A percentile compares a stretch with the other conserved stretches of the same genome.
Evolutionary conservation across 2,329 filamentous ascomycete species (phyloP).

Genomic region (Exserohilum rostratum): DNA sequence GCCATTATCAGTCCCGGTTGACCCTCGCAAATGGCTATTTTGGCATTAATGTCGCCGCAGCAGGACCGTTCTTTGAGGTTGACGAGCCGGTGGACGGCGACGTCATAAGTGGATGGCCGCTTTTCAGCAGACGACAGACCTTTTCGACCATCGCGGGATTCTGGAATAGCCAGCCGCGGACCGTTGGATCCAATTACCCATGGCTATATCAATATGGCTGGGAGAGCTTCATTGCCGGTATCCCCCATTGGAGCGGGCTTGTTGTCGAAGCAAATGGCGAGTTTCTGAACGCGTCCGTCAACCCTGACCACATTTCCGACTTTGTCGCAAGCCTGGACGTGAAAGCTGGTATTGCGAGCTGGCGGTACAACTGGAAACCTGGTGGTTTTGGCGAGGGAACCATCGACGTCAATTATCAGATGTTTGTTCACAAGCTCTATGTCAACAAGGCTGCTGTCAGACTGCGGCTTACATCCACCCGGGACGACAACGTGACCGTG

Average conservation of each 20-base stretch:
- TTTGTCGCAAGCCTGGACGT: conserved; percentile 69
- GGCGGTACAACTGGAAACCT: conserved; percentile 72
- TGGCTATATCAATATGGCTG: conserved; percentile 73
- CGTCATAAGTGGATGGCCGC: conserved; percentile 69
- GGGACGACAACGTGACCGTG: conserved; percentile 62
- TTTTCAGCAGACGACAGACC: conserved; percentile 66
- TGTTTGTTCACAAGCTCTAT: conserved; percentile 68
- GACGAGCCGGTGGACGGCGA: conserved; percentile 59
- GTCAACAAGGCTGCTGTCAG: conserved; percentile 67
- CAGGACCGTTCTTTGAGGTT: conserved; percentile 67
- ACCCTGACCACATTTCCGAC: conserved; percentile 62
- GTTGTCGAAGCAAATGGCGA: conserved; percentile 61
- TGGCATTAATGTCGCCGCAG: conserved; percentile 67
- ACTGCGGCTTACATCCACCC: conserved; percentile 62
- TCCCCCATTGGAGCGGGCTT: conserved; percentile 71
- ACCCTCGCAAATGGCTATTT: conserved; percentile 64
- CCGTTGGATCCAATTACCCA: conserved; percentile 67
- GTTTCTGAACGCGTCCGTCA: conserved; percentile 66
- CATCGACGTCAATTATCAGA: conserved; percentile 67
- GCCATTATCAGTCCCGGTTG: conserved; percentile 66
- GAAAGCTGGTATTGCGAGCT: conserved; percentile 66
- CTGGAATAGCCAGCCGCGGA: conserved; percentile 65
- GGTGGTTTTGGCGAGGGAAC: conserved; percentile 46
- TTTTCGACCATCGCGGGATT: conserved; percentile 74
- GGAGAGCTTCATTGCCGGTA: conserved; percentile 72